Evolutionary conservation across 2,329 filamentous ascomycete species (phyloP).

Genomic region (Alternaria tenuissima): DNA sequence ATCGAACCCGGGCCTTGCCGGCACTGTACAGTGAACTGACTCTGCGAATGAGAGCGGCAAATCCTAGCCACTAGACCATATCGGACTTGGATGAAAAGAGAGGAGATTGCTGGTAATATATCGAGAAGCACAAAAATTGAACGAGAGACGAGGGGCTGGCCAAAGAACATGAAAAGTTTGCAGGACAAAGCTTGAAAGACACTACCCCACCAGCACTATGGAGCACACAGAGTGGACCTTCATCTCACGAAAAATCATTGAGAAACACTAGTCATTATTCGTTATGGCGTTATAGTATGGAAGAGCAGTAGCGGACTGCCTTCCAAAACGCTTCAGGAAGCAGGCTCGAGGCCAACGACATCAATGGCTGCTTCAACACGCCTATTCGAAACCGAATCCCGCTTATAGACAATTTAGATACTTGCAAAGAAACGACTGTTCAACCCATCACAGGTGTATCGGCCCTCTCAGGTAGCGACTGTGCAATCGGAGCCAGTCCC

Average conservation of each 20-base stretch:
- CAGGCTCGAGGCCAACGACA: background rate
- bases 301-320: background rate
- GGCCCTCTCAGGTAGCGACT: conserved; percentile 25
- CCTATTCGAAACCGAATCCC: background rate
- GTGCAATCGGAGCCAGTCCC: conserved; percentile 30
- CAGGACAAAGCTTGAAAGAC: background rate
- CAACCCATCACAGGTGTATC: conserved; percentile 34
- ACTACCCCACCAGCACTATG: background rate
- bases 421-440: background rate
- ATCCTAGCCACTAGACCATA: conserved; percentile 23
- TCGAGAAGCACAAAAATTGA: background rate
- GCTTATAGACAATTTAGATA: background rate
- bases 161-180: background rate
- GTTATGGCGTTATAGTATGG: background rate
- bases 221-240: background rate
- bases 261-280: background rate
- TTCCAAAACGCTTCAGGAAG: background rate
- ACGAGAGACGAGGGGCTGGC: background rate
- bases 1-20: conserved; percentile 24
- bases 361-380: background rate
- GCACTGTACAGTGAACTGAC: conserved; percentile 19
- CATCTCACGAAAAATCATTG: background rate
- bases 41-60: conserved; percentile 22
- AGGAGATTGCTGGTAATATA: background rate
- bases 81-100: conserved; percentile 7